Base-by-base conservation (phyloP, 2,329 filamentous ascomycete species). In the Fusarium guadeloupense region DNA sequence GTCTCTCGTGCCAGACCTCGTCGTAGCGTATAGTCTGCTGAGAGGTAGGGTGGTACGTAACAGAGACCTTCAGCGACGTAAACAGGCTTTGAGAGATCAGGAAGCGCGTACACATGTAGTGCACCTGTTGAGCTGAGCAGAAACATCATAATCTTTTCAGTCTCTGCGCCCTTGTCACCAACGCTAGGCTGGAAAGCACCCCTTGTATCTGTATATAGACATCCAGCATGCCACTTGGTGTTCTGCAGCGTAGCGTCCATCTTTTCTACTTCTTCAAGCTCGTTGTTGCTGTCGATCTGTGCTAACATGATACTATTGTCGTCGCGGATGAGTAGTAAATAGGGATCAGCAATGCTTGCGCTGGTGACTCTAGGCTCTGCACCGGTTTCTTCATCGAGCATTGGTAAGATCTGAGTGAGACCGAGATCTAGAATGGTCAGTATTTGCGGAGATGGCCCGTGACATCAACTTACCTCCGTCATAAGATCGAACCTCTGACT, bases 351-450 rank as follows among this genome's bases (percentile, higher is more conserved):
- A 68, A 98, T 93, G 72, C 91, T 96, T 31, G 91, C 90, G 69
- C 87, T 90, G 39, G 93, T 79, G 35, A 95, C 89, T 47, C 89
- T 84, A 5, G 92, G 89, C 69, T 97, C 92, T 17, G 85, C 88
- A 12, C 90, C 93, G 0, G 89, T 93, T 63, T 95, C 91, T 69
- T 97, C 95, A 68, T 98, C 95, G 59, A 92, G 85, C 84, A 98
- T 92, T 1, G 93, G 92, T 43, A 97, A 84, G 49, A 99, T 98
- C 71, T 98, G 94, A 39, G 89, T 89, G 47, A 99, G 83, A 10
- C 90, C 91, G 55, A 99, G 85, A 74, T 96, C 92, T 92, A 69
- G n/a, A 8, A 0, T 14, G 9, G 54, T 74, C 23, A 73, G 68
- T 34, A 37, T 26, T 13, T n/a, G 25, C 3, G 3, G 25, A 20